Conservation (phyloP, 2,329 filamentous ascomycete species). For the Phyllachora maydis region DNA sequence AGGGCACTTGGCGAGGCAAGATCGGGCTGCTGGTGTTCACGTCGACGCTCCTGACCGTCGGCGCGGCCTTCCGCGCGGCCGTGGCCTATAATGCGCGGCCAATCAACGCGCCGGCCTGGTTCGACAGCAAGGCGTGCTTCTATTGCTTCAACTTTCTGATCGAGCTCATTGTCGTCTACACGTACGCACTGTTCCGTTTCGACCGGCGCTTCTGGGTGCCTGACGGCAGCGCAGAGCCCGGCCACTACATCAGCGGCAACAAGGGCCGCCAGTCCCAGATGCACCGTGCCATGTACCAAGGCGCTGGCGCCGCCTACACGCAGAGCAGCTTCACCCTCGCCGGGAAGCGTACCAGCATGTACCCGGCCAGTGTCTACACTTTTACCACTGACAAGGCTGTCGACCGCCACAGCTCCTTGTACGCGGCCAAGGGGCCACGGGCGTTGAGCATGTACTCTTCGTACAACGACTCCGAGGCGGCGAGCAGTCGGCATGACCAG, state of each 20-base stretch:
- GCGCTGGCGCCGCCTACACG: too few species aligned
- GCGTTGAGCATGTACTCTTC: too few species aligned
- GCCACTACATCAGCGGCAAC: conserved; percentile 18
- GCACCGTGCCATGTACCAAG: not conserved
- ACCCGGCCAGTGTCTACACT: too few species aligned
- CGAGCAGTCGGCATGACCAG: not conserved
- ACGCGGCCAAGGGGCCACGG: too few species aligned
- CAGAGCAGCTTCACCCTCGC: not conserved
- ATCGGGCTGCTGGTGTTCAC: conserved; percentile 39
- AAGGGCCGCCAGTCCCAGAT: not conserved
- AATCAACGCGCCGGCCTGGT: conserved; percentile 39
- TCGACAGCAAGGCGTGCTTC: conserved; percentile 50
- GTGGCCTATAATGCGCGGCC: conserved; percentile 31
- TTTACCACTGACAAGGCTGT: too few species aligned
- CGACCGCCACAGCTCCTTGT: not conserved
- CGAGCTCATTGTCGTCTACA: conserved; percentile 48
- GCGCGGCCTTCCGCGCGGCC: conserved; percentile 47
- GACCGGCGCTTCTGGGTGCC: conserved; percentile 61
- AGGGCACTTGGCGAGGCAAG: conserved; percentile 46
- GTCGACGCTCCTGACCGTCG: conserved; percentile 39
- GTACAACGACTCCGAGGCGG: not conserved
- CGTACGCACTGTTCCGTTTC: conserved; percentile 47
- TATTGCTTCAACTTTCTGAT: conserved; percentile 63
- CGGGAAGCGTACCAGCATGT: too few species aligned
- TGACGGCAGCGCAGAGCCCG: conserved; percentile 40